Evolutionary conservation across 2,329 filamentous ascomycete species (phyloP).

Genomic region (Colletotrichum abscissum): DNA sequence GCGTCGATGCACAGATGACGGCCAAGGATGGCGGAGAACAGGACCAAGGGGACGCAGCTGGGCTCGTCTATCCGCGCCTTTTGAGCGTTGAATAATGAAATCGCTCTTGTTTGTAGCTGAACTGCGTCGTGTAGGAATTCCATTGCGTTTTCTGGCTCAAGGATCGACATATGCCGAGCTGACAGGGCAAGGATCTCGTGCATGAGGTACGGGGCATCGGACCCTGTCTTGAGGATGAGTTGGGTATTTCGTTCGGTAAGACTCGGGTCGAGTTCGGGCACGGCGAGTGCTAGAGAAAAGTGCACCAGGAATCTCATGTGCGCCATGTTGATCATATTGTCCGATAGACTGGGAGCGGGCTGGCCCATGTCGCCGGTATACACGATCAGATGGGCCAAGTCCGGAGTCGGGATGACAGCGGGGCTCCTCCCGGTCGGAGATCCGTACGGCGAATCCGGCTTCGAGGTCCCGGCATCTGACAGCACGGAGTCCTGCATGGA

Average conservation of each 20-base stretch:
- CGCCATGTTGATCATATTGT: not conserved
- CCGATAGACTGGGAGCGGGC: not conserved
- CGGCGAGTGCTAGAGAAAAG: not conserved
- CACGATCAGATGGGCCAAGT: constrained; percentile 6
- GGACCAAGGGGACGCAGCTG: constrained; percentile 46
- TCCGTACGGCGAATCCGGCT: not conserved
- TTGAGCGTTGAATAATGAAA: constrained; percentile 44
- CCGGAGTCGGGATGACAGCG: not conserved
- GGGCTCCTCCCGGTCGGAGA: not conserved
- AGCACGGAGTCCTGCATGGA: not conserved
- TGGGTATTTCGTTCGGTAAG: constrained; percentile 36
- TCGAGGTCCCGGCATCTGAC: not conserved
- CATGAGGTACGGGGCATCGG: constrained; percentile 48
- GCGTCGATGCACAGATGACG: constrained; percentile 49
- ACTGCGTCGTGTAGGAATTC: constrained; percentile 41
- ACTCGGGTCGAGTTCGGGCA: constrained; percentile 37
- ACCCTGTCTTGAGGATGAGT: constrained; percentile 39
- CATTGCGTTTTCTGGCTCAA: constrained; percentile 39
- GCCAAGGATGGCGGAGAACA: constrained; percentile 48
- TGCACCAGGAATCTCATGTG: constrained; percentile 1
- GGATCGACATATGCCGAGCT: constrained; percentile 46
- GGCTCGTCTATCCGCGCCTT: constrained; percentile 38
- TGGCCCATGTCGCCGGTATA: not conserved
- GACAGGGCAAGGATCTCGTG: constrained; percentile 50
- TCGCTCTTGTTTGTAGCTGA: constrained; percentile 46